Evolutionary conservation across 495 filamentous ascomycete genomes (phyloP).

Genomic region (Apiosordaria backusii): DNA sequence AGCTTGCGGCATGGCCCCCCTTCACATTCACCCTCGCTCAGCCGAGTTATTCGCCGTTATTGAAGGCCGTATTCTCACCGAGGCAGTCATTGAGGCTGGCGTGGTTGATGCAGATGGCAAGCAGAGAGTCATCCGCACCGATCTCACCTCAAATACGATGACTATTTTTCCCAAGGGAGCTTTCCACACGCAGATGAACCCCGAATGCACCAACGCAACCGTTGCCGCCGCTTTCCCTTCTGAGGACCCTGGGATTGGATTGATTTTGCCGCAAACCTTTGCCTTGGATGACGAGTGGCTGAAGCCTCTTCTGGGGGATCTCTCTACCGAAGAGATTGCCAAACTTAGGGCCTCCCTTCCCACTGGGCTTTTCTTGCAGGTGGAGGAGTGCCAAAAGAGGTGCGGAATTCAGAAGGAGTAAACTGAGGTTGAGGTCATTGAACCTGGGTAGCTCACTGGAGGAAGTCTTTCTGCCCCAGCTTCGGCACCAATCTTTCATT

Average conservation of each 20-base stretch:
- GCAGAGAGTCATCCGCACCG: conserved; percentile 16
- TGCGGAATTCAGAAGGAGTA: neutral
- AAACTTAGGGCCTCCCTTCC: conserved; percentile 38
- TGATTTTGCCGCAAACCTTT: conserved; percentile 31
- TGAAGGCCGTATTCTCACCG: conserved; percentile 32
- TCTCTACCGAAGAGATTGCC: conserved; percentile 36
- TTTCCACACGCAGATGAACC: conserved; percentile 50
- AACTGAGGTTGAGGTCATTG: neutral
- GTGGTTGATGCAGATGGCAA: conserved; percentile 14
- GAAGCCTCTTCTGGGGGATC: conserved; percentile 29
- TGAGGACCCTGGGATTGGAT: conserved; percentile 41
- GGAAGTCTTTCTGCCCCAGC: neutral
- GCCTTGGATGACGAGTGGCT: conserved; percentile 36
- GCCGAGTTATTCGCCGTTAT: conserved; percentile 44
- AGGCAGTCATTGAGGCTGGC: conserved; percentile 44
- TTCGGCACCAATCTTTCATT: neutral
- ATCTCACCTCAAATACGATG: conserved; percentile 35
- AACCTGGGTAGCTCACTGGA: neutral
- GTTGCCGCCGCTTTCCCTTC: conserved; percentile 42
- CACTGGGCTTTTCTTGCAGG: conserved; percentile 15
- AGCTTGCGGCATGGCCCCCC: conserved; percentile 47
- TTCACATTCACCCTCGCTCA: conserved; percentile 49
- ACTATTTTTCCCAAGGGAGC: conserved; percentile 43
- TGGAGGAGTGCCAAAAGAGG: conserved; percentile 15
- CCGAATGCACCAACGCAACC: conserved; percentile 36